A percentile compares a stretch with the other conserved stretches of the same genome.
phyloP scores from a whole-genome alignment of 768 basidiomycete species.

The Auricularia cornea region DNA sequence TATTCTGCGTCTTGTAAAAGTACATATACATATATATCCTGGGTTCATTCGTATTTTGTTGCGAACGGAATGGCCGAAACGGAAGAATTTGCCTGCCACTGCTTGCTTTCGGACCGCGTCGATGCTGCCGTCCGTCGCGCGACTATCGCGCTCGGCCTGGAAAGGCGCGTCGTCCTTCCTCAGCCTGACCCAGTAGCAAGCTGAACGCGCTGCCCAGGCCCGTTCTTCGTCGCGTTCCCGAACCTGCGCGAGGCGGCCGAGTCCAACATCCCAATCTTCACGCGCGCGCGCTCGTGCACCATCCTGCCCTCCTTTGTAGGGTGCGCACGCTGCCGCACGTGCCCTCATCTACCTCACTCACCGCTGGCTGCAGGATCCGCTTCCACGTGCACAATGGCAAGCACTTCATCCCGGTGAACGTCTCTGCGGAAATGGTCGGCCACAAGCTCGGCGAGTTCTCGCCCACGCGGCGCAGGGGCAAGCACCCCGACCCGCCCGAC shows the following conservation, averaged over 20 bases:
- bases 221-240: conserved; percentile 90
- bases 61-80: too few relatives aligned
- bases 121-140: neutral
- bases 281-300: conserved; percentile 81
- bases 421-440: conserved; percentile 97
- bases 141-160: conserved; percentile 28
- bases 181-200: neutral
- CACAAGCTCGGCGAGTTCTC: conserved; percentile 97
- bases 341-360: neutral
- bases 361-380: conserved; percentile 44
- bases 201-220: conserved; percentile 45
- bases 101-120: neutral
- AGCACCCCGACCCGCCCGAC: neutral
- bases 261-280: conserved; percentile 80
- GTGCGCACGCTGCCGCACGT: conserved; percentile 45
- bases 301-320: conserved; percentile 95
- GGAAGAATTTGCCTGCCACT: neutral
- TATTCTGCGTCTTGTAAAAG: neutral
- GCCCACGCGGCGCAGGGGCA: conserved; percentile 47
- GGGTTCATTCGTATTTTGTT: neutral
- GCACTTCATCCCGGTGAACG: conserved; percentile 72
- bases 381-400: conserved; percentile 95
- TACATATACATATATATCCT: neutral
- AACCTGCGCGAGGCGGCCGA: conserved; percentile 72
- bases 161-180: conserved; percentile 26